A percentile compares a stretch with the other conserved stretches of the same genome.
These are phyloP conservation scores for Epipyxis sp. DNA, from an alignment of 108 stramenopile species.

Conservation along the genomic window DNA sequence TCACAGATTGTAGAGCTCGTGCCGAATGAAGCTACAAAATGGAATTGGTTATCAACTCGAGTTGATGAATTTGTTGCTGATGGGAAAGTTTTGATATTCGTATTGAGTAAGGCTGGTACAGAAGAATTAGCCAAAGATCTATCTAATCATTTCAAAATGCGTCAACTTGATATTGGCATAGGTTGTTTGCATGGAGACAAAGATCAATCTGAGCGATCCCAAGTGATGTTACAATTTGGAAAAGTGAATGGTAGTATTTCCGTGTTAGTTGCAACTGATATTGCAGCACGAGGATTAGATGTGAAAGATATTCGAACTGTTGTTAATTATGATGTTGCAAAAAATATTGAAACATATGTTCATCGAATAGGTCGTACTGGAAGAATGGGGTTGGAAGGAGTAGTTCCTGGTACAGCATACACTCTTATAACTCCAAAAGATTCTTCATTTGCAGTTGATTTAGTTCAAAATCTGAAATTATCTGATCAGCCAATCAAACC, in stretches of 20 bases:
- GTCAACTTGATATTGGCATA: conserved; percentile 23
- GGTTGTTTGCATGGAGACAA: conserved; percentile 29
- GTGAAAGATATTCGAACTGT: conserved; percentile 32
- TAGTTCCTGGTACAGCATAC: conserved; percentile 49
- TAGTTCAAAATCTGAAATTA: conserved; percentile 17
- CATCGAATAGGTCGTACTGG: conserved; percentile 31
- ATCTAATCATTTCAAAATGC: background rate
- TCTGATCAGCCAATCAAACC: background rate
- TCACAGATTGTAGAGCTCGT: conserved; percentile 48
- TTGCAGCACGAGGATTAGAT: conserved; percentile 27
- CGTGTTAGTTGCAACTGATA: conserved; percentile 15
- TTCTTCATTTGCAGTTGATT: conserved; percentile 4
- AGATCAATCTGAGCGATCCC: conserved; percentile 2
- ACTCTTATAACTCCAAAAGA: conserved; percentile 46
- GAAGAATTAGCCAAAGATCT: background rate
- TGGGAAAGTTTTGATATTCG: conserved; percentile 25
- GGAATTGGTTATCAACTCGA: conserved; percentile 42
- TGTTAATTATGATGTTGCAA: conserved; percentile 19
- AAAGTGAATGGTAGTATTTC: background rate
- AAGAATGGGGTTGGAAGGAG: conserved; percentile 49
- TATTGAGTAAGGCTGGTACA: conserved; percentile 16
- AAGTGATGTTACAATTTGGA: background rate
- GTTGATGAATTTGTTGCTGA: background rate
- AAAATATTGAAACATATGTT: conserved; percentile 33
- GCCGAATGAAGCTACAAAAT: conserved; percentile 42